Base-by-base conservation (phyloP, 306 rosid species). In the Clitoria ternatea region DNA sequence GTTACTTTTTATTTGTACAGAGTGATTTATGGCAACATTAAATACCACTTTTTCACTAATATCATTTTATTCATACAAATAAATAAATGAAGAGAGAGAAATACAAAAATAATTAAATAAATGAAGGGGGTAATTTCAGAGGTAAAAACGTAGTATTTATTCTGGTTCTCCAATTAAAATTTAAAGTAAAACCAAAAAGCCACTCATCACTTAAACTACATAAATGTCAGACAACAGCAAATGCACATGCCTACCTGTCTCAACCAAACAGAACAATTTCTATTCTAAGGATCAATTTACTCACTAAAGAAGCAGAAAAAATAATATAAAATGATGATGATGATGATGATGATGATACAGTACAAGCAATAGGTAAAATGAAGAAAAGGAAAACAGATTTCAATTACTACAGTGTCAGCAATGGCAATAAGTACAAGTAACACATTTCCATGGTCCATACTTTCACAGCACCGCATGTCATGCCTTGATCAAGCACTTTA, bases 401-500 rank as follows among this genome's bases (percentile, higher is more conserved):
- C 73, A 54, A 71, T 55, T 57, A 63, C 56, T 47, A 62, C 22
- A 22, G 42, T 72, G 61, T 47, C 74, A 54, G 53, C 35, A 69
- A 53, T 24, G 49, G 65, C 72, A 65, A 54, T 74, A 55, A 74
- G 74, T 61, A 80, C 48, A 71, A 57, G 50, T 26, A 35, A 53
- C 49, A 67, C 36, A 15, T 27, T 12, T 4, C 1, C 10, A 65
- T 70, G 90, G 84, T 77, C 69, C 77, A 72, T 61, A 30, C 45
- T 22, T 54, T 76, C 77, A 75, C 66, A 63, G 32, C 37, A 74
- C 86, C 92, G 89, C 45, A 76, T 85, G 54, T 86, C 89, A 85
- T 85, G 96, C 88, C 87, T 70, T 76, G 72, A 88, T 55, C 48
- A 71, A 56, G 7, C 64, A 35, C 69, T 68, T 82, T 32, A 17